Evolutionary conservation across 345 rosid species (phyloP).

Genomic region (Camelina neglecta): DNA sequence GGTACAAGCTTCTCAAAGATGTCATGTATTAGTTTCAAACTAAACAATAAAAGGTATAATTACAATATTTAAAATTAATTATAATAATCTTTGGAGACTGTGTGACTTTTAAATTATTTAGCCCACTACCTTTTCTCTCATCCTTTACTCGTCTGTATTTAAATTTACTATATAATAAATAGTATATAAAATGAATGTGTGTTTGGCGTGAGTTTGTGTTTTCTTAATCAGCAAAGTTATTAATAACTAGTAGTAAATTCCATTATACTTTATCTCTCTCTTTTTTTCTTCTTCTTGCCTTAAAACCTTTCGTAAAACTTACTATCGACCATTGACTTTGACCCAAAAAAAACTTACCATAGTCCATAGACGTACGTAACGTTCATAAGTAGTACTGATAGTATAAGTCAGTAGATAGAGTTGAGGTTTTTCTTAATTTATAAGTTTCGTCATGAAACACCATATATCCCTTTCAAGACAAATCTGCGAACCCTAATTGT

Average conservation of each 20-base stretch:
- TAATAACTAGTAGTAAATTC: background rate
- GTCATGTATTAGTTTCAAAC: slow-evolving; percentile 60
- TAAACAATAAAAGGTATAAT: too few species aligned
- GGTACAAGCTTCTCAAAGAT: slow-evolving; percentile 99
- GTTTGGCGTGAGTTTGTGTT: too few species aligned
- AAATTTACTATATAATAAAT: too few species aligned
- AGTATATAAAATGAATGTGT: too few species aligned
- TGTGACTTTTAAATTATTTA: too few species aligned
- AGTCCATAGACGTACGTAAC: background rate
- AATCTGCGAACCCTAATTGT: background rate
- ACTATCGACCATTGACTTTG: too few species aligned
- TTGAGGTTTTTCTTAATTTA: background rate
- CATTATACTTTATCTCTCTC: background rate
- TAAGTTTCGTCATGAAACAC: background rate
- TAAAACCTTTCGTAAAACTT: background rate
- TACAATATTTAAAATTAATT: too few species aligned
- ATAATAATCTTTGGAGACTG: too few species aligned
- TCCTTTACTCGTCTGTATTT: too few species aligned
- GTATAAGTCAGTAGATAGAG: background rate
- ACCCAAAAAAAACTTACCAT: background rate
- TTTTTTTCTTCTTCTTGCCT: background rate
- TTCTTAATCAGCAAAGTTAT: too few species aligned
- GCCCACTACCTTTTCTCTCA: too few species aligned
- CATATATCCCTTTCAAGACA: too few species aligned
- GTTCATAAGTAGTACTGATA: background rate